A percentile compares a stretch with the other conserved stretches of the same genome.
phyloP scores from a whole-genome alignment of 345 rosid species.

The Salix caprea region DNA sequence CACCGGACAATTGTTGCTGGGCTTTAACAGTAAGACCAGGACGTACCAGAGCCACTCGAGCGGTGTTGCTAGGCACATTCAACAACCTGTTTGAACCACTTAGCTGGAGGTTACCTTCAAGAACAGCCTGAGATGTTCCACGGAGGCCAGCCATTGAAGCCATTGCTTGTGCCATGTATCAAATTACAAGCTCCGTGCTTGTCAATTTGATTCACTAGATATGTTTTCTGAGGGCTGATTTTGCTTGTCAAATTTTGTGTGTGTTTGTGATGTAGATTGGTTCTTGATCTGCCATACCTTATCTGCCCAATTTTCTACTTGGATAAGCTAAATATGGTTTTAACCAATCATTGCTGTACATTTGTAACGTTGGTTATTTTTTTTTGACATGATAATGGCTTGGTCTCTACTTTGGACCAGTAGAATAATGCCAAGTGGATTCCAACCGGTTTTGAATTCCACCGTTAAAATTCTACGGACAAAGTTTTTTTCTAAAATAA shows the following conservation, averaged over 20 bases:
- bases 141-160: conserved; percentile 73
- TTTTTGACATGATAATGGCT: conserved; percentile 30
- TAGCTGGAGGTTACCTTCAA: conserved; percentile 63
- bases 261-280: conserved; percentile 46
- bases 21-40: conserved; percentile 53
- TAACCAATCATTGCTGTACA: conserved; percentile 30
- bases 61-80: conserved; percentile 12
- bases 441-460: neutral
- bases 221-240: neutral
- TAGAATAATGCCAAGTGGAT: conserved; percentile 33
- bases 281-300: conserved; percentile 28
- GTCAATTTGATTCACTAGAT: neutral
- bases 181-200: neutral
- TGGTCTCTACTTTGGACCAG: neutral
- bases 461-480: neutral
- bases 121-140: conserved; percentile 61
- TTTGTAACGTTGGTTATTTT: neutral
- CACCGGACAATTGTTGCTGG: conserved; percentile 38
- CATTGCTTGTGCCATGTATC: conserved; percentile 57
- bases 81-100: conserved; percentile 53
- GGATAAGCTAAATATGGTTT: conserved; percentile 53
- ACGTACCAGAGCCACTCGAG: conserved; percentile 29
- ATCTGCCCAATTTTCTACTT: conserved; percentile 31
- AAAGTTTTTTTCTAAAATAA: neutral
- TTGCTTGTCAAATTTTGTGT: conserved; percentile 4